Evolutionary conservation across 2,329 filamentous ascomycete species (phyloP).

Genomic region (Ophiocordyceps robertsii): DNA sequence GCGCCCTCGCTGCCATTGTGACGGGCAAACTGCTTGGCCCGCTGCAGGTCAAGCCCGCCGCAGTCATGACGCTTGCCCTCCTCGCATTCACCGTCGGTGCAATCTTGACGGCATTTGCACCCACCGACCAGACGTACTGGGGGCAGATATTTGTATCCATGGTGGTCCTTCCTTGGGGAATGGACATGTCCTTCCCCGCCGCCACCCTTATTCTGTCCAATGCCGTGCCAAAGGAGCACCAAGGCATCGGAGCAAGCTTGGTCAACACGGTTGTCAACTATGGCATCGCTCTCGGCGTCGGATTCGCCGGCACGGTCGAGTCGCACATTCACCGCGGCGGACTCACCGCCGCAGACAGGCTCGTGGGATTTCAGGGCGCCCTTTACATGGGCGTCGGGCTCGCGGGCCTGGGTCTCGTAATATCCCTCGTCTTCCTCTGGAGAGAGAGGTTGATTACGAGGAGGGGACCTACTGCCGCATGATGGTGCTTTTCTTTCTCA

Average conservation of each 20-base stretch:
- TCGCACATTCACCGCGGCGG: slow-evolving; percentile 17
- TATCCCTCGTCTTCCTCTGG: slow-evolving; percentile 2
- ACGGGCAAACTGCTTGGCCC: slow-evolving; percentile 28
- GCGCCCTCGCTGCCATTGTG: slow-evolving; percentile 29
- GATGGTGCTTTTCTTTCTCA: neutral
- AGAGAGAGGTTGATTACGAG: neutral
- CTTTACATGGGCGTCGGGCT: slow-evolving; percentile 25
- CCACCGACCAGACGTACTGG: slow-evolving; percentile 49
- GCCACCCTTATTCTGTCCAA: slow-evolving; percentile 48
- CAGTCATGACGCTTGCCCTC: slow-evolving; percentile 31
- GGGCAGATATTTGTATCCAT: slow-evolving; percentile 44
- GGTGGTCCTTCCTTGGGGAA: slow-evolving; percentile 45
- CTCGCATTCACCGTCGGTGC: slow-evolving; percentile 28
- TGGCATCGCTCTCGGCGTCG: slow-evolving; percentile 50
- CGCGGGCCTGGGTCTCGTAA: slow-evolving; percentile 7
- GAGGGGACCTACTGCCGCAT: neutral
- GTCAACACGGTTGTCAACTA: slow-evolving; percentile 58
- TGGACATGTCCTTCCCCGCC: slow-evolving; percentile 55
- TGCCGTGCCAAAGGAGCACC: slow-evolving; percentile 28
- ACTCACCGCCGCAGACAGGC: slow-evolving; percentile 2
- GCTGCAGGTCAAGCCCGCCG: slow-evolving; percentile 16
- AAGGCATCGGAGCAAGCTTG: slow-evolving; percentile 35
- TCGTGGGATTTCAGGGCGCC: slow-evolving; percentile 7
- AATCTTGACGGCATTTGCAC: slow-evolving; percentile 30
- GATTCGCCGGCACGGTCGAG: slow-evolving; percentile 53